A percentile compares a stretch with the other conserved stretches of the same genome.
phyloP scores from a whole-genome alignment of 352 stramenopile genomes.

The Globisporangium irregulare region DNA sequence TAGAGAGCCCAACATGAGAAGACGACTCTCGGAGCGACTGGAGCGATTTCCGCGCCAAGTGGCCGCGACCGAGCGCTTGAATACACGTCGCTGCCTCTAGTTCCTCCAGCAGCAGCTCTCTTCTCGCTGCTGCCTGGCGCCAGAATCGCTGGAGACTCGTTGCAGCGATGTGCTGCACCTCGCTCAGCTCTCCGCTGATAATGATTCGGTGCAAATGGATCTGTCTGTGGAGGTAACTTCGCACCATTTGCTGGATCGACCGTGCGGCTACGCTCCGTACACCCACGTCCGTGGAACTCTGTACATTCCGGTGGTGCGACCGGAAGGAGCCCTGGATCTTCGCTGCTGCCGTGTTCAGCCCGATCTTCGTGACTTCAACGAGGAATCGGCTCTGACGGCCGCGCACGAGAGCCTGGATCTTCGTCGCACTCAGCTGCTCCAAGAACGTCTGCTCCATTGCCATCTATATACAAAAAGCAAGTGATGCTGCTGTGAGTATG shows the following conservation, averaged over 20 bases:
- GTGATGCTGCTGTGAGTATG: not conserved
- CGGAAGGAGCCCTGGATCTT: slow-evolving; percentile 53
- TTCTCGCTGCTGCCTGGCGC: slow-evolving; percentile 20
- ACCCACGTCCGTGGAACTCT: slow-evolving; percentile 20
- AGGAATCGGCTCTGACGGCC: slow-evolving; percentile 55
- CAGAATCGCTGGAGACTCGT: slow-evolving; percentile 51
- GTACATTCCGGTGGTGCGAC: slow-evolving; percentile 14
- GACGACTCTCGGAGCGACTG: slow-evolving; percentile 36
- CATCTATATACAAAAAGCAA: slow-evolving; percentile 21
- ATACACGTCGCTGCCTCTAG: slow-evolving; percentile 69
- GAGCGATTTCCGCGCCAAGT: slow-evolving; percentile 48
- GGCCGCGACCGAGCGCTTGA: slow-evolving; percentile 56
- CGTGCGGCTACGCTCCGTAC: slow-evolving; percentile 50
- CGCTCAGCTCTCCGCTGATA: slow-evolving; percentile 30
- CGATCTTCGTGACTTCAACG: slow-evolving; percentile 39
- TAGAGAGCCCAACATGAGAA: slow-evolving; percentile 16
- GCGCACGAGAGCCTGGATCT: slow-evolving; percentile 66
- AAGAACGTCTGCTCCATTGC: slow-evolving; percentile 41
- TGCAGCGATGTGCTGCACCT: slow-evolving; percentile 57
- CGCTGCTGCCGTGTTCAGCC: slow-evolving; percentile 35
- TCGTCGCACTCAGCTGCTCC: slow-evolving; percentile 42
- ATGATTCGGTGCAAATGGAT: slow-evolving; percentile 23
- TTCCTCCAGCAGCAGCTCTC: slow-evolving; percentile 30
- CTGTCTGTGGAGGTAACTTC: slow-evolving; percentile 23
- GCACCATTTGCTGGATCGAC: slow-evolving; percentile 46